Conservation (phyloP, 208 protist species). For the Crithidia acanthocephali region DNA sequence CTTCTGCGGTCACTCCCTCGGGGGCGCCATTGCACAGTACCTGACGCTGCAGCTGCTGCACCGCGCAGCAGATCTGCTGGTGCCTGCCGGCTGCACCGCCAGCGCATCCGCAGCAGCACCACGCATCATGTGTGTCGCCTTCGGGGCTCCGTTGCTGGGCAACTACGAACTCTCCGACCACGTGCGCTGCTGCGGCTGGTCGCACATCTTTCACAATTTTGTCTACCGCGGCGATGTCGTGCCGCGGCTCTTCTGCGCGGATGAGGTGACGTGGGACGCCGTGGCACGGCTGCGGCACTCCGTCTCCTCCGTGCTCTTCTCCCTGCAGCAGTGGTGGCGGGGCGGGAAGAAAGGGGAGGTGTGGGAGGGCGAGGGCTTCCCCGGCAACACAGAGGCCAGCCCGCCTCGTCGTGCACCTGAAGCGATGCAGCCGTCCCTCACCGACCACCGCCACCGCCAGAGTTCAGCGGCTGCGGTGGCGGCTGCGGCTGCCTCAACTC, state of each 20-base stretch:
- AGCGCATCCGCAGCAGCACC: slow-evolving; percentile 27
- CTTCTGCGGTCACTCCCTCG: slow-evolving; percentile 82
- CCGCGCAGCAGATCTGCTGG: slow-evolving; percentile 29
- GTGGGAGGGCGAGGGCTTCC: not conserved
- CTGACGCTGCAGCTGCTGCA: slow-evolving; percentile 60
- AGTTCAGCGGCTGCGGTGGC: not conserved
- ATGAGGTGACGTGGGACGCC: slow-evolving; percentile 55
- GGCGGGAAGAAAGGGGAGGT: not conserved
- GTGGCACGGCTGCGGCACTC: slow-evolving; percentile 22
- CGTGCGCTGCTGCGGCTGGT: slow-evolving; percentile 60
- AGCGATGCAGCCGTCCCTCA: too few species aligned
- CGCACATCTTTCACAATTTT: slow-evolving; percentile 68
- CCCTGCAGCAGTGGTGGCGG: slow-evolving; percentile 24
- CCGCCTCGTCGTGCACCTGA: too few species aligned
- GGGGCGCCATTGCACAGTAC: slow-evolving; percentile 72
- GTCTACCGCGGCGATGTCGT: slow-evolving; percentile 76
- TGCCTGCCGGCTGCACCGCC: too few species aligned
- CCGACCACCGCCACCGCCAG: too few species aligned
- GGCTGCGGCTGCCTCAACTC: not conserved
- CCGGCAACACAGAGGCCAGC: too few species aligned
- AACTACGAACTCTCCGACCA: slow-evolving; percentile 66
- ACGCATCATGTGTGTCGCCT: slow-evolving; percentile 63
- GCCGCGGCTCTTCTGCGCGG: slow-evolving; percentile 67
- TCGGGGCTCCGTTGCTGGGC: slow-evolving; percentile 74
- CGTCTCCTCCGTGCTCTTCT: slow-evolving; percentile 12